phyloP scores from a whole-genome alignment of 768 basidiomycete species.

The Tricholoma furcatifolium region DNA sequence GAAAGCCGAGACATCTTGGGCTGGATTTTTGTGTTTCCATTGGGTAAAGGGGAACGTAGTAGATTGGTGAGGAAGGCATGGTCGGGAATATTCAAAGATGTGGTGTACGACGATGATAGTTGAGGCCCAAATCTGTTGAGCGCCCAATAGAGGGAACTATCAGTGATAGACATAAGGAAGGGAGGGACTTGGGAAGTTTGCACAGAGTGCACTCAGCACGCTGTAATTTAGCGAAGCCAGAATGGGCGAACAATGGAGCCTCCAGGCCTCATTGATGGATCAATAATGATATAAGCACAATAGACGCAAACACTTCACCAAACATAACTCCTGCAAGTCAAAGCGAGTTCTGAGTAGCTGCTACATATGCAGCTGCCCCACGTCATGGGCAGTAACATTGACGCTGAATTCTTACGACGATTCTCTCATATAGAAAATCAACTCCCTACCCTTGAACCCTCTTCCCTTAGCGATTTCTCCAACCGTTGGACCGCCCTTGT shows the following conservation, averaged over 20 bases:
- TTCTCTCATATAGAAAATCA: slow-evolving; percentile 9
- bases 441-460: slow-evolving; percentile 4
- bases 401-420: slow-evolving; percentile 6
- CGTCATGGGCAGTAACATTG: slow-evolving; percentile 4
- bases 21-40: not conserved
- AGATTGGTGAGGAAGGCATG: not conserved
- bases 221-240: not conserved
- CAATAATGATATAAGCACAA: no score
- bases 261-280: not conserved
- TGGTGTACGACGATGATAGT: not conserved
- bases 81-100: not conserved
- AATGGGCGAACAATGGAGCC: not conserved
- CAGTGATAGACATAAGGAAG: not conserved
- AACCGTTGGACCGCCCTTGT: slow-evolving; percentile 9
- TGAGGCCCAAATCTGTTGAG: not conserved
- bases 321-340: no score
- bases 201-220: not conserved
- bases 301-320: not conserved
- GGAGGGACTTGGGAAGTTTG: not conserved
- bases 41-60: not conserved
- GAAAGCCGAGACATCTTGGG: not conserved
- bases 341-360: not conserved
- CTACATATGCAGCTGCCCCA: not conserved
- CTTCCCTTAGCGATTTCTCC: slow-evolving; percentile 12
- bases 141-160: not conserved